phyloP scores from a whole-genome alignment of 2,329 filamentous ascomycete species.

The Verticillium tricorpus region DNA sequence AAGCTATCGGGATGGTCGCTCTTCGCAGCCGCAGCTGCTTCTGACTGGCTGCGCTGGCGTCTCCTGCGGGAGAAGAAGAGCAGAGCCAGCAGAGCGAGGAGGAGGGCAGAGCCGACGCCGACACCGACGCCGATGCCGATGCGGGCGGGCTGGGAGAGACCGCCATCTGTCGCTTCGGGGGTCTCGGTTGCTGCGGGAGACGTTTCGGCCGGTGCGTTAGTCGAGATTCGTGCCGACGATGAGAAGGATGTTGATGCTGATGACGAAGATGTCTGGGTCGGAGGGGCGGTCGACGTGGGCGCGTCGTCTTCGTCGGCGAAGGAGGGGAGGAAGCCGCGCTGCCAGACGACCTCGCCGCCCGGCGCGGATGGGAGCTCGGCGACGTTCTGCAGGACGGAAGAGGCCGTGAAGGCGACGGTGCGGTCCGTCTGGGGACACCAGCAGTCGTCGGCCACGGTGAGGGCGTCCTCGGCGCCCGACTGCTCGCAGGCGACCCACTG shows the following conservation, averaged over 20 bases:
- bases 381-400: slow-evolving; percentile 17
- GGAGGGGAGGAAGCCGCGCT: slow-evolving; percentile 19
- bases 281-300: background rate
- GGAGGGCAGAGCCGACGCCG: slow-evolving; percentile 12
- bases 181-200: background rate
- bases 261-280: background rate
- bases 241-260: slow-evolving; percentile 1
- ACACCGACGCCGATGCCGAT: slow-evolving; percentile 17
- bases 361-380: slow-evolving; percentile 19
- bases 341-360: slow-evolving; percentile 20
- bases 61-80: slow-evolving; percentile 15
- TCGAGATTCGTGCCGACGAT: background rate
- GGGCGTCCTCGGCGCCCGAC: slow-evolving; percentile 12
- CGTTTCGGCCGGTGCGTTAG: background rate
- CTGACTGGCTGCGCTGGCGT: background rate
- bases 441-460: slow-evolving; percentile 20
- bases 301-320: background rate
- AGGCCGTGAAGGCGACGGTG: slow-evolving; percentile 19
- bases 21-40: background rate
- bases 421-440: slow-evolving; percentile 22
- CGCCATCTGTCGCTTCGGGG: background rate
- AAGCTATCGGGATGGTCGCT: background rate
- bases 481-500: slow-evolving; percentile 28
- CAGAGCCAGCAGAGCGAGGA: slow-evolving; percentile 14
- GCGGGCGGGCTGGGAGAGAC: slow-evolving; percentile 19